Base-by-base conservation (phyloP, 2,329 filamentous ascomycete genomes). In the Paraphoma sp. region DNA sequence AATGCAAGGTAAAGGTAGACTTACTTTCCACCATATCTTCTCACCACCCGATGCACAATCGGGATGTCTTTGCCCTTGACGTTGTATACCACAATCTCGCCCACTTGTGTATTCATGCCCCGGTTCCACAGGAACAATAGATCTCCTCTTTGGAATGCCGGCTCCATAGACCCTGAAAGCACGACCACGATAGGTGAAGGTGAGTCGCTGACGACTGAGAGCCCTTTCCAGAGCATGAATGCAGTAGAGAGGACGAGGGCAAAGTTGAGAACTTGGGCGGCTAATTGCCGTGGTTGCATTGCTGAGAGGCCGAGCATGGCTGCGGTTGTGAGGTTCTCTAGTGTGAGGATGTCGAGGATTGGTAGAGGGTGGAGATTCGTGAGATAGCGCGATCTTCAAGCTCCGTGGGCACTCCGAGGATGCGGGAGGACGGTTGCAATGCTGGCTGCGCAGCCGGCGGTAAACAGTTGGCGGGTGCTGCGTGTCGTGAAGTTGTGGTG, bases 61-160 rank as follows among this genome's bases (percentile, higher is more conserved):
- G 95, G 95, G 62, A 99, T 98, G 65, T 97, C 91, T 83, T 98
- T 99, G 55, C 89, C 93, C 75, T 87, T 86, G 51, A 97, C 90
- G 73, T 96, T 96, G 79, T 91, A 92, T 46, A 92, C 89, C 64
- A 92, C 89, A 59, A 91, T 83, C 77, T 92, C 89, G 16, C 89
- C 89, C 45, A 91, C 81, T 69, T 89, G 84, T 1, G 87, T 88
- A 43, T 89, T 83, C 72, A 75, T 59, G 51, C 83, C 78, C 52
- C 90, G 81, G 74, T 93, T 93, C 89, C 90, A 93, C 7, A 93
- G 80, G 69, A 93, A 86, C 3, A 93, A 81, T 6, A 93, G 79
- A 70, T 93, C 90, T 53, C 90, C 90, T 44, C 90, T 84, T 76
- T 93, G 89, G 76, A 93, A 93, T 5, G 90, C 90, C 0, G 90